phyloP scores from a whole-genome alignment of 129 eudicot genomes.

The Pittosporum tobira region DNA sequence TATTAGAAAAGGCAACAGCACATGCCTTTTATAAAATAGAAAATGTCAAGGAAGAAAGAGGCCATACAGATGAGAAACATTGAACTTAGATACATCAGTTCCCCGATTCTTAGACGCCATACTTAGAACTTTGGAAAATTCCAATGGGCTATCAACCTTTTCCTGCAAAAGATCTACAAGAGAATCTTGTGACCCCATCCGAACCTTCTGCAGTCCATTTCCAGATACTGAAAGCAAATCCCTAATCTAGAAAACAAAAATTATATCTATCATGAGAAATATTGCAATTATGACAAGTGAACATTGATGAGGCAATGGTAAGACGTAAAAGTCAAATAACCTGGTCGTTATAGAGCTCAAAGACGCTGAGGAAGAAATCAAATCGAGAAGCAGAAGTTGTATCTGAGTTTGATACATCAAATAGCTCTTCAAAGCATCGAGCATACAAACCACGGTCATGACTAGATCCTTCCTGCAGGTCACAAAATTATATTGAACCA shows the following conservation, averaged over 20 bases:
- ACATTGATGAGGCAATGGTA: not conserved
- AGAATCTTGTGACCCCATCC: slow-evolving; percentile 56
- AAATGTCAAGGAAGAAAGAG: slow-evolving; percentile 11
- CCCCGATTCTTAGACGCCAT: slow-evolving; percentile 65
- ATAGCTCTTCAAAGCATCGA: slow-evolving; percentile 94
- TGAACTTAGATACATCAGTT: slow-evolving; percentile 46
- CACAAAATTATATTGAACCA: slow-evolving; percentile 6
- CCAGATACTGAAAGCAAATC: slow-evolving; percentile 71
- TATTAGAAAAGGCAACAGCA: not conserved
- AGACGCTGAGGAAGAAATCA: slow-evolving; percentile 66
- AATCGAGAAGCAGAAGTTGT: slow-evolving; percentile 74
- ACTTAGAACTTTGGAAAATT: slow-evolving; percentile 64
- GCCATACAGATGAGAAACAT: slow-evolving; percentile 84
- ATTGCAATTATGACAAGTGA: not conserved
- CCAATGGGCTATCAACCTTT: slow-evolving; percentile 77
- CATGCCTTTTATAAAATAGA: not conserved
- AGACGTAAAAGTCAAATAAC: slow-evolving; percentile 23
- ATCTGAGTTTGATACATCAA: slow-evolving; percentile 96
- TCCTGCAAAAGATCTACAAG: slow-evolving; percentile 63
- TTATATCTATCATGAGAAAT: slow-evolving; percentile 13
- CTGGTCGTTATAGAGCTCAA: slow-evolving; percentile 92
- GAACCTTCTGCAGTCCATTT: slow-evolving; percentile 40
- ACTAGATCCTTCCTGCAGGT: slow-evolving; percentile 92
- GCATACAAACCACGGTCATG: slow-evolving; percentile 96
- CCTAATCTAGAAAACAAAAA: slow-evolving; percentile 39